Evolutionary conservation across 1,284 basidiomycete genomes (phyloP).

Genomic region (Trichosporon sp.): DNA sequence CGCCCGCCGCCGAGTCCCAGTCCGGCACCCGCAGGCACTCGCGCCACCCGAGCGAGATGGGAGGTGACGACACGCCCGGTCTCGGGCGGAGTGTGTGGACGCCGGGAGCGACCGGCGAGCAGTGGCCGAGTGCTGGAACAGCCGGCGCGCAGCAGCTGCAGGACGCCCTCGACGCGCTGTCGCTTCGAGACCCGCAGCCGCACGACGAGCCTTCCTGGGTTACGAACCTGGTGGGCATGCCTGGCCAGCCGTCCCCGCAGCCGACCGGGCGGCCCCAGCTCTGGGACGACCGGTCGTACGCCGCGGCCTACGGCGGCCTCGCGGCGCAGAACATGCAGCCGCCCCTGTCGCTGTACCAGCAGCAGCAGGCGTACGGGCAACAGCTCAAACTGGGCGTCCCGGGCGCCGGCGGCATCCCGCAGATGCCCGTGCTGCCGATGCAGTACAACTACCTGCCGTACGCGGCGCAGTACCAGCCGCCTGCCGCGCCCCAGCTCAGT

Average conservation of each 20-base stretch:
- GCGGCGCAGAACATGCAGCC: constrained; percentile 12
- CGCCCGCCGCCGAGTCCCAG: constrained; percentile 13
- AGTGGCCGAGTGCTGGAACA: constrained; percentile 18
- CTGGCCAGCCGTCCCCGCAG: constrained; percentile 31
- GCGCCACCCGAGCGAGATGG: constrained; percentile 17
- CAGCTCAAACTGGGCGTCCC: constrained; percentile 20
- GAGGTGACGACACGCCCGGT: constrained; percentile 33
- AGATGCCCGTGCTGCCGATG: constrained; percentile 10
- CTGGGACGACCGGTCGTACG: constrained; percentile 20
- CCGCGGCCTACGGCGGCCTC: background rate
- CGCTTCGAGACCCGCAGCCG: constrained; percentile 19
- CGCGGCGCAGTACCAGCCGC: constrained; percentile 4
- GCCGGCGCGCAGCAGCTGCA: constrained; percentile 41
- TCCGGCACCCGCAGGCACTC: constrained; percentile 14
- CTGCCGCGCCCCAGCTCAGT: constrained; percentile 7
- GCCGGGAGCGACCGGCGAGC: constrained; percentile 12
- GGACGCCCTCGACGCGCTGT: constrained; percentile 41
- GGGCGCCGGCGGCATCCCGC: constrained; percentile 10
- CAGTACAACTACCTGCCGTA: constrained; percentile 12
- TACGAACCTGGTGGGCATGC: constrained; percentile 40
- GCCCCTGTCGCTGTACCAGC: constrained; percentile 23
- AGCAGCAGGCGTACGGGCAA: constrained; percentile 20
- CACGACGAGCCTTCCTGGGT: constrained; percentile 46
- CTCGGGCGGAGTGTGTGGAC: constrained; percentile 44
- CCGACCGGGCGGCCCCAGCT: constrained; percentile 13